Evolutionary conservation across 2,329 filamentous ascomycete species (phyloP).

Genomic region (Neurospora sp.): DNA sequence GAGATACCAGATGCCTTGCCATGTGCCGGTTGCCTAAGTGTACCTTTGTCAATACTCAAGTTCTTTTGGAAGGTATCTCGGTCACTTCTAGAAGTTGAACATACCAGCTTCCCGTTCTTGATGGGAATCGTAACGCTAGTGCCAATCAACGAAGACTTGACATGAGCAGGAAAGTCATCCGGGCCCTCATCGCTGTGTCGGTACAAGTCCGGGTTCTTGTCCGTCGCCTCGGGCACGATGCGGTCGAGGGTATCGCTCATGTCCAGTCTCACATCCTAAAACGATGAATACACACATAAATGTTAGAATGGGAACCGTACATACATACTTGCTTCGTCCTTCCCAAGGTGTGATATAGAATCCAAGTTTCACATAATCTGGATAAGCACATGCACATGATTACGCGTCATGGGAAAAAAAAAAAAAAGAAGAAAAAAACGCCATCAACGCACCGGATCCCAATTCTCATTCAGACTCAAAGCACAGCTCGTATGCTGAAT

Average conservation of each 20-base stretch:
- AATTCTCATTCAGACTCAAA: slow-evolving; percentile 88
- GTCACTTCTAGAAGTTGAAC: neutral
- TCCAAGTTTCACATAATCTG: too few species aligned
- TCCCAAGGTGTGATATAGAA: too few species aligned
- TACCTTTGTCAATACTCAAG: neutral
- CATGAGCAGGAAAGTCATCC: slow-evolving; percentile 96
- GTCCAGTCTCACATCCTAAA: slow-evolving; percentile 68
- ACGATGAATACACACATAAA: neutral
- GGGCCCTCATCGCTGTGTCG: slow-evolving; percentile 52
- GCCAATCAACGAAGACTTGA: slow-evolving; percentile 84
- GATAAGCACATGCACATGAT: too few species aligned
- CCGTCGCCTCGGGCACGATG: slow-evolving; percentile 68
- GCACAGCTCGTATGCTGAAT: slow-evolving; percentile 93
- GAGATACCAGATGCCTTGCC: slow-evolving; percentile 90
- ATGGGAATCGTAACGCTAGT: slow-evolving; percentile 89
- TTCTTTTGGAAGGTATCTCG: neutral
- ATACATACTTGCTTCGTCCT: too few species aligned
- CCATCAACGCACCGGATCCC: slow-evolving; percentile 46
- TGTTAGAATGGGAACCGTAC: too few species aligned
- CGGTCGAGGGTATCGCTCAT: slow-evolving; percentile 92
- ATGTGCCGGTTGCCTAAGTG: slow-evolving; percentile 50
- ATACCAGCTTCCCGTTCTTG: slow-evolving; percentile 65
- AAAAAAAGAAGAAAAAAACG: too few species aligned
- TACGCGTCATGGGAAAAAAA: too few species aligned
- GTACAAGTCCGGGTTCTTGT: neutral